These are phyloP conservation scores for Achaetomium macrosporum DNA, from an alignment of 2,329 filamentous ascomycete genomes.

Conservation along the genomic window DNA sequence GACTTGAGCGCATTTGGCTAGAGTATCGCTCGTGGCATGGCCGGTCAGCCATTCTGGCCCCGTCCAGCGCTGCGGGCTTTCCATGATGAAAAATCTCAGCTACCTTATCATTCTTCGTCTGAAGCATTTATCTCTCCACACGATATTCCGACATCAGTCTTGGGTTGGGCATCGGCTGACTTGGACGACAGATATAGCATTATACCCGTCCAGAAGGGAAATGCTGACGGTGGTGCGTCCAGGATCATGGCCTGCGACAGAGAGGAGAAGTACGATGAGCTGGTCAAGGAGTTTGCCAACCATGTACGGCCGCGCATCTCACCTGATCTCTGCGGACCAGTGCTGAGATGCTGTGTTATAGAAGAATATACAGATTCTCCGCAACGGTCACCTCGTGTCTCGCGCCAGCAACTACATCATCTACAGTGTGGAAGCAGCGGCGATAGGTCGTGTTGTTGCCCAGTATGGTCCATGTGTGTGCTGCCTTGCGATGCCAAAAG, in stretches of 20 bases:
- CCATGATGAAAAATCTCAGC: constrained; percentile 99
- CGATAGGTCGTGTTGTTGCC: constrained; percentile 80
- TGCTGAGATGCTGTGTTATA: constrained; percentile 52
- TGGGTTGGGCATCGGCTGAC: constrained; percentile 17
- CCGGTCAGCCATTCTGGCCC: constrained; percentile 71
- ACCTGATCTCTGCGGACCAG: constrained; percentile 27
- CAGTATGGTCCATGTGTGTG: constrained; percentile 86
- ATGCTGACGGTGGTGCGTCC: constrained; percentile 25
- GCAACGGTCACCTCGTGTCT: constrained; percentile 93
- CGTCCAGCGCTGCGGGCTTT: constrained; percentile 56
- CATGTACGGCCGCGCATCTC: constrained; percentile 58
- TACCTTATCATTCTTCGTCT: constrained; percentile 90
- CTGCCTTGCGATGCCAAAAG: constrained; percentile 8
- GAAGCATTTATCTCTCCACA: constrained; percentile 47
- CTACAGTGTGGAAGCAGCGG: constrained; percentile 93
- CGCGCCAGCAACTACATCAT: constrained; percentile 97
- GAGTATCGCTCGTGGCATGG: constrained; percentile 70
- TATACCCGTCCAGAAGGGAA: not conserved
- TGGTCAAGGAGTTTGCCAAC: constrained; percentile 76
- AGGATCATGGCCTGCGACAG: constrained; percentile 94
- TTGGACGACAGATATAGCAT: constrained; percentile 8
- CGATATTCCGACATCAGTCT: constrained; percentile 21
- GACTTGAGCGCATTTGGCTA: constrained; percentile 99
- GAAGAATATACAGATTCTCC: constrained; percentile 81
- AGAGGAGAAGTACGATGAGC: constrained; percentile 76